Base-by-base conservation (phyloP, 805 yeast genomes). In the Pichia paraexigua region DNA sequence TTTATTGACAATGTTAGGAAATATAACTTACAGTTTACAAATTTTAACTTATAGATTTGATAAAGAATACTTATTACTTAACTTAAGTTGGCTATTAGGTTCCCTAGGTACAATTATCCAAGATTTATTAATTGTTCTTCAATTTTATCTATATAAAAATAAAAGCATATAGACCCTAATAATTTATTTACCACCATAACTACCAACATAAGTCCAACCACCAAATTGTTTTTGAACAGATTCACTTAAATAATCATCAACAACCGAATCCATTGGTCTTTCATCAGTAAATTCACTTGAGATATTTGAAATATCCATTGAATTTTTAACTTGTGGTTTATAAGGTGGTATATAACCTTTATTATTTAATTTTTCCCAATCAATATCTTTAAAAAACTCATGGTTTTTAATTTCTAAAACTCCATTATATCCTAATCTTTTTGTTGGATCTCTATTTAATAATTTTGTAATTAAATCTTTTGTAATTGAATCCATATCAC, bases 141-240 rank as follows among this genome's bases (percentile, higher is more conserved):
- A 86, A 65, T 86, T 86, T 63, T 80, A 80, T 62, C 64, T 78
- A 53, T 86, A 86, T 68, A 71, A 46, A 45, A 41, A 55, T 21
- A 47, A 45, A 22, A 22, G 17, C 7, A 15, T 13, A 18, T 42
- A 48, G 27, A 43, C n/a, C n/a, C n/a, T 30, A 13, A 30, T 13
- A 13, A 13, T 13, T 41, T 20, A 27, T 39, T n/a, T 41, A 20
- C 22, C 28, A 25, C 22, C 57, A 54, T 60, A 66, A 50, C 68
- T 64, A 2, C 94, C 95, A 46, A 84, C 87, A 68, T 91, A 92
- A 2, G 98, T 92, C 99, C 99, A 94, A 8, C 99, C 98, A 45
- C 97, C 98, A 74, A 94, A 94, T 70, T 94, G 98, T 65, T 86
- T 82, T 69, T 94, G 99, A n/a, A 94, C 97, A 60, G 91, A 81